These are phyloP conservation scores for Monosporascus cannonballus DNA, from an alignment of 2,329 filamentous ascomycete genomes.

Conservation along the genomic window DNA sequence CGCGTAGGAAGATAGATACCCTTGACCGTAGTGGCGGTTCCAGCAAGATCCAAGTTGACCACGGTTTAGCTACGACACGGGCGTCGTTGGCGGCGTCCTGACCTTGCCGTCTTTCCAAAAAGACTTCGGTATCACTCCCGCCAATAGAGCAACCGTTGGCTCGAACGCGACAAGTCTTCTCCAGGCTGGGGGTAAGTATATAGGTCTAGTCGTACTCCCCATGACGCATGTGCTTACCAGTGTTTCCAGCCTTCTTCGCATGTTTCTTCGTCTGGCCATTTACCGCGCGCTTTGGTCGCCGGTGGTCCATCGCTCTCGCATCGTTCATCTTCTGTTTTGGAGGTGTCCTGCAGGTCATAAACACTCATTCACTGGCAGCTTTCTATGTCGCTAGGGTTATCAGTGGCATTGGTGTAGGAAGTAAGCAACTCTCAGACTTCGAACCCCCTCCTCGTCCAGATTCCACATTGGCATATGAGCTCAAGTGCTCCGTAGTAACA, in stretches of 20 bases:
- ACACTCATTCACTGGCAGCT: conserved; percentile 29
- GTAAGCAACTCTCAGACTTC: conserved; percentile 1
- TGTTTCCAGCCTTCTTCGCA: conserved; percentile 31
- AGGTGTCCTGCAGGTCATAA: conserved; percentile 32
- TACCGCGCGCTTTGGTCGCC: conserved; percentile 33
- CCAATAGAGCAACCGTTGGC: conserved; percentile 25
- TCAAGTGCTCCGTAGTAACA: no score
- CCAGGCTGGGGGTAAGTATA: conserved; percentile 31
- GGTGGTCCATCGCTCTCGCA: conserved; percentile 32
- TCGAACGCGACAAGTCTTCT: conserved; percentile 35
- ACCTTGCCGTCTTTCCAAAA: conserved; percentile 31
- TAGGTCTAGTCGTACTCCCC: no score
- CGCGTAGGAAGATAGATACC: conserved; percentile 6
- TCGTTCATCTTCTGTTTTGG: conserved; percentile 39
- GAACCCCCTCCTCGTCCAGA: background rate
- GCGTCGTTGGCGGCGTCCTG: conserved; percentile 35
- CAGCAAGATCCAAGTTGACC: background rate
- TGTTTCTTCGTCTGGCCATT: conserved; percentile 39
- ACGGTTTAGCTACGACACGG: conserved; percentile 34
- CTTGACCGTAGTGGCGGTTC: background rate
- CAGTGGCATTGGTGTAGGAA: conserved; percentile 27
- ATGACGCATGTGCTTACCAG: background rate
- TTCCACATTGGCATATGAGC: background rate
- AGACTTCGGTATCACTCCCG: conserved; percentile 29
- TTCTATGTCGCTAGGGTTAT: conserved; percentile 33